Evolutionary conservation across 2,329 filamentous ascomycete genomes (phyloP), one percentile per base, ranked within the genome.

Genomic region (Fusarium tupiense): DNA sequence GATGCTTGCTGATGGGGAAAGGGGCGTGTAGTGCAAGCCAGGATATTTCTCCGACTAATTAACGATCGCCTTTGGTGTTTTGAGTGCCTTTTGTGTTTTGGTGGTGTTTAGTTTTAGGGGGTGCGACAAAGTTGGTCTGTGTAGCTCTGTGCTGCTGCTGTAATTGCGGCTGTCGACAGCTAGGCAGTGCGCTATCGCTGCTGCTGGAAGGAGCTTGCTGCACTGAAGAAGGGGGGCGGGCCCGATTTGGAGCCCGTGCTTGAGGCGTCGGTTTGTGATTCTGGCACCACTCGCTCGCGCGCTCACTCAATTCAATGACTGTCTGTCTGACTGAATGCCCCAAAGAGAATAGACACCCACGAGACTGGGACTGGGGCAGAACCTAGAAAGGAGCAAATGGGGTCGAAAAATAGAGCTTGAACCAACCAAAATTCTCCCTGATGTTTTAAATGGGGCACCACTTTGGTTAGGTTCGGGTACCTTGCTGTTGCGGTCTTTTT

Each of bases 21-120:
- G 58, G 67, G 62, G 66, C 38, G 65, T 67, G 62, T 66, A 31
- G 67, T 59, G 61, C 61, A 37, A 33, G 61, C 73, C 63, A 61
- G 64, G 60, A 67, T 73, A 76, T 75, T 75, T 74, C 75, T 75
- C 75, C 75, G 69, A 60, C 59, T 54, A 71, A 76, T 77, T 67
- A 75, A 56, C 65, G 73, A 75, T 76, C 64, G 69, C 52, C 57
- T 64, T 43, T 69, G 59, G 52, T 70, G 59, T 70, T 69, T 70
- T 70, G 67, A 38, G 29, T 46, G 41, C 61, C 69, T 58, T 61
- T 38, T 53, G 49, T 61, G 63, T 67, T 63, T 44, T 58, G 54
- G 31, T 53, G 33, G 9, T 31, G 26, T 31, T 35, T 35, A 35
- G 46, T 29, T 29, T 41, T 22, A 31, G 61, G 73, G 72, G 72